Evolutionary conservation across 228 moss, liverwort and hornwort genomes (phyloP).

Genomic region (Sphagnum fallax): DNA sequence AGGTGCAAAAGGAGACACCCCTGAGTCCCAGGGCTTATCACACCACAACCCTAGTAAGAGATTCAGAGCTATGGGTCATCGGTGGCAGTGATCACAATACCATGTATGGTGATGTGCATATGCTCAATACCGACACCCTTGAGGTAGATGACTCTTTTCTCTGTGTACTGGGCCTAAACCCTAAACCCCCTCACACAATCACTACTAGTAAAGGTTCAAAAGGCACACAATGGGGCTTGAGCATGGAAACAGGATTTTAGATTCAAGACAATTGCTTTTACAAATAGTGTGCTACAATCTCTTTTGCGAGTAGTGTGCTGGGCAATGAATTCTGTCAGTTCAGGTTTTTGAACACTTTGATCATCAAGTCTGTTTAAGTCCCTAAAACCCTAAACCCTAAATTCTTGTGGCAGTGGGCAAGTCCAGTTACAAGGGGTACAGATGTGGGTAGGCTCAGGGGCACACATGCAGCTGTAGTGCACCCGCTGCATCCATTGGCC

Average conservation of each 20-base stretch:
- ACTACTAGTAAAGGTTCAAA: too few species aligned
- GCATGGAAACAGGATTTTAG: too few species aligned
- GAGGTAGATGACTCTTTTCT: conserved; percentile 22
- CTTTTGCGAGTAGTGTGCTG: too few species aligned
- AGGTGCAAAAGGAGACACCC: conserved; percentile 56
- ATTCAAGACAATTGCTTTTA: too few species aligned
- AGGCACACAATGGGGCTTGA: too few species aligned
- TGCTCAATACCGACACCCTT: conserved; percentile 53
- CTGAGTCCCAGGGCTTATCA: conserved; percentile 77
- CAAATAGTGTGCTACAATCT: too few species aligned
- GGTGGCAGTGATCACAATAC: conserved; percentile 72
- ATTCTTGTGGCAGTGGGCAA: conserved; percentile 46
- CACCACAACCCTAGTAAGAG: conserved; percentile 64
- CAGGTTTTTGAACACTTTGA: too few species aligned
- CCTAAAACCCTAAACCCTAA: too few species aligned
- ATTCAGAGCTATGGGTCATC: conserved; percentile 72
- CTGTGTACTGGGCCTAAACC: not conserved
- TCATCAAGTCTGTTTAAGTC: too few species aligned
- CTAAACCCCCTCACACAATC: too few species aligned
- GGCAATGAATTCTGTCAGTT: too few species aligned
- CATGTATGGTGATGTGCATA: conserved; percentile 76
- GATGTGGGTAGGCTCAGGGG: conserved; percentile 63
- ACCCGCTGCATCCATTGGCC: conserved; percentile 44
- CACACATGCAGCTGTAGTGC: conserved; percentile 75
- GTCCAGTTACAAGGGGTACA: conserved; percentile 33